Percentiles rank a stretch among this genome's conserved stretches.
phyloP scores from a whole-genome alignment of 768 basidiomycete genomes.

The Suillus bovinus region DNA sequence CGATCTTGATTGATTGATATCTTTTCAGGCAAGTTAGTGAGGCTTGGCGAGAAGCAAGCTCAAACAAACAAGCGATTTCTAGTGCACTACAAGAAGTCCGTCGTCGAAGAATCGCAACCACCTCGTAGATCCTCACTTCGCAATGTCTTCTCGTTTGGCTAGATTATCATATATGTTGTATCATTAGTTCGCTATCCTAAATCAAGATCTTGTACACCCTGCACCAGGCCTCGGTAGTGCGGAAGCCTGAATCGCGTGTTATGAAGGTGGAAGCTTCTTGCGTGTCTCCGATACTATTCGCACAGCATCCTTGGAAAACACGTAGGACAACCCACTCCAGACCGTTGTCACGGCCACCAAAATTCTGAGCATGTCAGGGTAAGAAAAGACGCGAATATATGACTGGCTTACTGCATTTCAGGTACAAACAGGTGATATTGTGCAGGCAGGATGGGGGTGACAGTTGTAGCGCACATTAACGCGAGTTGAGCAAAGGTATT shows the following conservation, averaged over 20 bases:
- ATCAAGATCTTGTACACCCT: conserved; percentile 3
- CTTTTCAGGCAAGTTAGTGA: conserved; percentile 55
- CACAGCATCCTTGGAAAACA: conserved; percentile 75
- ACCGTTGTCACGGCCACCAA: conserved; percentile 88
- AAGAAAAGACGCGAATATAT: conserved; percentile 1
- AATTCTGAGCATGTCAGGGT: conserved; percentile 49
- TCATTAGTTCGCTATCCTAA: conserved; percentile 15
- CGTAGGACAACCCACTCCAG: conserved; percentile 85
- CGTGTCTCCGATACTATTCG: conserved; percentile 49
- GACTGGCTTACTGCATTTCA: conserved; percentile 68
- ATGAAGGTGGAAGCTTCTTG: conserved; percentile 30
- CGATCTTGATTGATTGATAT: conserved; percentile 5
- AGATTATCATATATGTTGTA: conserved; percentile 17
- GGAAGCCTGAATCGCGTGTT: not conserved
- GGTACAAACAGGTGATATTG: conserved; percentile 57
- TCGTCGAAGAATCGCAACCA: conserved; percentile 39
- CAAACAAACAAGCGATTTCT: conserved; percentile 59
- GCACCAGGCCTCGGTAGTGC: not conserved
- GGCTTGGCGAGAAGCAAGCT: conserved; percentile 62
- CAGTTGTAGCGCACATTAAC: conserved; percentile 87
- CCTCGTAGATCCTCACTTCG: conserved; percentile 12
- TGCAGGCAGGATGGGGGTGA: conserved; percentile 73
- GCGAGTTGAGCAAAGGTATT: conserved; percentile 92
- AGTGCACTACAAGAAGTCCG: conserved; percentile 75
- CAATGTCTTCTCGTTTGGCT: not conserved